Percentiles rank a stretch among this genome's conserved stretches.
phyloP scores from a whole-genome alignment of 2,329 filamentous ascomycete species.

The Monosporascus cannonballus region DNA sequence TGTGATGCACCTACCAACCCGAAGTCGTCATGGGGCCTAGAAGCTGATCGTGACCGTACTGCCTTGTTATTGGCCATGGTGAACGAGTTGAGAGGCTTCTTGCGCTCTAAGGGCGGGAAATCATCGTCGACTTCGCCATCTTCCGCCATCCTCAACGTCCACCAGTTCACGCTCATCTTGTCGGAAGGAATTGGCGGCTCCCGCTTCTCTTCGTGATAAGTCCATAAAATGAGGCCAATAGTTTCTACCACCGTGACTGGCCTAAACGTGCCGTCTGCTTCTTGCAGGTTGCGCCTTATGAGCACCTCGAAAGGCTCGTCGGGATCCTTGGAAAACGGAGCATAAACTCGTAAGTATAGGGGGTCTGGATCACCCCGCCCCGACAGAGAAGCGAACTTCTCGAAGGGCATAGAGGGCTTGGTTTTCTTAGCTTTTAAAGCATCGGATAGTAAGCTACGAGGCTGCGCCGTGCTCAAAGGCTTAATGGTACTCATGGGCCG shows the following conservation, averaged over 20 bases:
- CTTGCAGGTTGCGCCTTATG: constrained; percentile 62
- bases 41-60: constrained; percentile 57
- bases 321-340: constrained; percentile 60
- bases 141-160: constrained; percentile 78
- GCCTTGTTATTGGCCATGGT: constrained; percentile 74
- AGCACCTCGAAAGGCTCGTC: constrained; percentile 65
- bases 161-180: constrained; percentile 74
- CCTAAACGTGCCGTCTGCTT: constrained; percentile 55
- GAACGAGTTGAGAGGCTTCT: constrained; percentile 68
- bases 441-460: constrained; percentile 65
- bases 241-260: constrained; percentile 70
- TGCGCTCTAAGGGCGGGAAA: constrained; percentile 72
- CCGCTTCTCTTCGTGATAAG: constrained; percentile 70
- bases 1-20: constrained; percentile 68
- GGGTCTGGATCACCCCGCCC: constrained; percentile 75
- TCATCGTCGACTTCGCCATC: constrained; percentile 82
- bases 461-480: constrained; percentile 61
- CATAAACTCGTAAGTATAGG: constrained; percentile 71
- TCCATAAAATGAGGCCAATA: constrained; percentile 74
- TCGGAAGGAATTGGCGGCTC: constrained; percentile 59
- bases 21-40: constrained; percentile 77
- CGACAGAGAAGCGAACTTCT: constrained; percentile 68
- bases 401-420: constrained; percentile 65
- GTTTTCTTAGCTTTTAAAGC: constrained; percentile 67
- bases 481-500: constrained; percentile 59